These are phyloP conservation scores for Suhomyces emberorum DNA, from an alignment of 805 yeast species.

Conservation along the genomic window DNA sequence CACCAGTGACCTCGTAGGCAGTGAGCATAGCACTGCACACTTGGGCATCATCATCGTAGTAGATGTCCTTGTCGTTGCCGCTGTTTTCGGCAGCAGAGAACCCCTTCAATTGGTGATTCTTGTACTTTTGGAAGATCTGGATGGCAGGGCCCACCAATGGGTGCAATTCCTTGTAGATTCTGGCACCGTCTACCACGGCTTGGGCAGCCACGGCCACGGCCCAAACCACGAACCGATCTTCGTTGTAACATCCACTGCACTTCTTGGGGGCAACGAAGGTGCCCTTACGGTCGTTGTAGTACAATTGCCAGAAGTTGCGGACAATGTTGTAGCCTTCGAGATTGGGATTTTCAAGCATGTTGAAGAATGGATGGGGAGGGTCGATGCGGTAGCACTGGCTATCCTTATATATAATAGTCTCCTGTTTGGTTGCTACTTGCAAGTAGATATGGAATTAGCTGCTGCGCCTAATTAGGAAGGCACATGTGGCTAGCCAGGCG, in stretches of 20 bases:
- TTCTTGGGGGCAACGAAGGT: slow-evolving; percentile 40
- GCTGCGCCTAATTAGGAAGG: neutral
- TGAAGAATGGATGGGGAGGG: neutral
- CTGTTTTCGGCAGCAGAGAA: slow-evolving; percentile 64
- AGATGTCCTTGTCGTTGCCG: slow-evolving; percentile 59
- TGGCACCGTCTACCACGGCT: slow-evolving; percentile 64
- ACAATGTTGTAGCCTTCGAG: slow-evolving; percentile 32
- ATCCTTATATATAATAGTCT: neutral
- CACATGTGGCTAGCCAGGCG: neutral
- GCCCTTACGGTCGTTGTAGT: slow-evolving; percentile 35
- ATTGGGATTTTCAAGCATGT: slow-evolving; percentile 26
- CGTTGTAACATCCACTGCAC: slow-evolving; percentile 44
- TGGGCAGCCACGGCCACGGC: slow-evolving; percentile 64
- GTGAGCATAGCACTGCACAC: slow-evolving; percentile 61
- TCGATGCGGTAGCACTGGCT: too few relatives aligned
- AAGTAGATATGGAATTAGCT: neutral
- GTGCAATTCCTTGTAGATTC: slow-evolving; percentile 46
- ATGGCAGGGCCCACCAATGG: slow-evolving; percentile 55
- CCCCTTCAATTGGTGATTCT: slow-evolving; percentile 49
- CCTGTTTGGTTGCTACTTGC: neutral
- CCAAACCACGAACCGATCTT: slow-evolving; percentile 63
- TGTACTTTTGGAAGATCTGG: slow-evolving; percentile 47
- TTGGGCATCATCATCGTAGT: slow-evolving; percentile 76
- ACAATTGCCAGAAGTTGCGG: slow-evolving; percentile 40
- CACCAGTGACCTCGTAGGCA: slow-evolving; percentile 66